These are phyloP conservation scores for Inonotus hispidus DNA, from an alignment of 1,284 basidiomycete genomes.

Conservation along the genomic window DNA sequence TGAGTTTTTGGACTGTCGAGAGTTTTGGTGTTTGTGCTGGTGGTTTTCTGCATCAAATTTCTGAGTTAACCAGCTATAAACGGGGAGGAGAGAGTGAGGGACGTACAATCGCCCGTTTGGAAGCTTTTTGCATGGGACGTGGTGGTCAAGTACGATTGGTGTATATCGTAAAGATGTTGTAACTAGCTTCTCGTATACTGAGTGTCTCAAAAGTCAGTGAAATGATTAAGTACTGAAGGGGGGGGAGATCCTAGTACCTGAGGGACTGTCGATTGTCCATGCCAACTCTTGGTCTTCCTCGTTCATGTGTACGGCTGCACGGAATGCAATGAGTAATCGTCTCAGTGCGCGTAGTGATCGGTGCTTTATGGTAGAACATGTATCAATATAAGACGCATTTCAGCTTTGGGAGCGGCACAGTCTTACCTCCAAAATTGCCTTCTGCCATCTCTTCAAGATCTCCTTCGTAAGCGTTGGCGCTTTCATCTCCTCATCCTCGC, in stretches of 20 bases:
- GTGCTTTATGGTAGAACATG: slow-evolving; percentile 42
- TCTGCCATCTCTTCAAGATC: slow-evolving; percentile 83
- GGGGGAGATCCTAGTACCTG: slow-evolving; percentile 40
- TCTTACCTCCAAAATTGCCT: slow-evolving; percentile 78
- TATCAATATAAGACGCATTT: background rate
- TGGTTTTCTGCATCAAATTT: slow-evolving; percentile 54
- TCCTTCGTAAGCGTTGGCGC: slow-evolving; percentile 68
- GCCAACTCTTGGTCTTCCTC: slow-evolving; percentile 74
- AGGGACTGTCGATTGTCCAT: slow-evolving; percentile 78
- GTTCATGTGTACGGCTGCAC: slow-evolving; percentile 84
- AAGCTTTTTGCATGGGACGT: slow-evolving; percentile 83
- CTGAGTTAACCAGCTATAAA: background rate
- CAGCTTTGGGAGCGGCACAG: too few species aligned
- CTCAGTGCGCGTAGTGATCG: slow-evolving; percentile 82
- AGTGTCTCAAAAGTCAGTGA: background rate
- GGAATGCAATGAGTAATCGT: slow-evolving; percentile 84
- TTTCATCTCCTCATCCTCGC: slow-evolving; percentile 40
- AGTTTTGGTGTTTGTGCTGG: slow-evolving; percentile 71
- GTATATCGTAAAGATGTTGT: slow-evolving; percentile 87
- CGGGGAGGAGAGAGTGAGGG: slow-evolving; percentile 1
- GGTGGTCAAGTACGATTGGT: slow-evolving; percentile 83
- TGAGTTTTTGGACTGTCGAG: slow-evolving; percentile 80
- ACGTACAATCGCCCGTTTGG: slow-evolving; percentile 81
- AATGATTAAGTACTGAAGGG: background rate
- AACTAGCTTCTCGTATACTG: slow-evolving; percentile 92